Percentiles rank a stretch among this genome's conserved stretches.
Evolutionary conservation across 495 filamentous ascomycete species (phyloP).

Genomic region (Aspergillus sclerotioniger): DNA sequence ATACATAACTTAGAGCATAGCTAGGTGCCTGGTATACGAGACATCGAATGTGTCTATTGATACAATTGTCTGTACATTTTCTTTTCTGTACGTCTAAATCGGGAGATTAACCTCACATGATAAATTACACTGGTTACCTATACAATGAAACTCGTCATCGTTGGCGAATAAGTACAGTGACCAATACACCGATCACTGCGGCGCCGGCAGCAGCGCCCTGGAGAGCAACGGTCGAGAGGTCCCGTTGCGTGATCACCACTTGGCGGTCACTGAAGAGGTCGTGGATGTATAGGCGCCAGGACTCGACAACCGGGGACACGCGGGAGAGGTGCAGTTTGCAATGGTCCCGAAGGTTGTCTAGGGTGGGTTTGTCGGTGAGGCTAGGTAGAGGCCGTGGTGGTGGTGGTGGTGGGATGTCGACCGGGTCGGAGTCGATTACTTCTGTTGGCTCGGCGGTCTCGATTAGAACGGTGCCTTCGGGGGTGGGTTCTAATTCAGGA

Average conservation of each 20-base stretch:
- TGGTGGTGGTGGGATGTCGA: neutral
- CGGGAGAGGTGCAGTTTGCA: constrained; percentile 25
- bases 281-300: constrained; percentile 50
- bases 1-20: neutral
- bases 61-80: too few relatives aligned
- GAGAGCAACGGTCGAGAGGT: constrained; percentile 67
- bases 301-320: constrained; percentile 31
- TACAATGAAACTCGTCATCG: constrained; percentile 38
- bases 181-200: constrained; percentile 56
- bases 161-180: constrained; percentile 52
- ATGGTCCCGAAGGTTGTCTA: constrained; percentile 16
- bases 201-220: constrained; percentile 74
- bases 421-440: constrained; percentile 3
- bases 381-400: constrained; percentile 9
- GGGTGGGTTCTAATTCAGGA: neutral
- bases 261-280: constrained; percentile 67
- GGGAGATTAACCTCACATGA: neutral
- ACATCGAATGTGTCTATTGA: too few relatives aligned
- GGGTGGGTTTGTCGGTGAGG: constrained; percentile 1
- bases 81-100: neutral
- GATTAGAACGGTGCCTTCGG: neutral
- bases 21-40: too few relatives aligned
- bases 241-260: constrained; percentile 66
- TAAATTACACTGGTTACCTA: neutral
- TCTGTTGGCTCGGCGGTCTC: neutral